A percentile compares a stretch with the other conserved stretches of the same genome.
Conservation (phyloP, 768 basidiomycete genomes). For the Calocera cornea region DNA sequence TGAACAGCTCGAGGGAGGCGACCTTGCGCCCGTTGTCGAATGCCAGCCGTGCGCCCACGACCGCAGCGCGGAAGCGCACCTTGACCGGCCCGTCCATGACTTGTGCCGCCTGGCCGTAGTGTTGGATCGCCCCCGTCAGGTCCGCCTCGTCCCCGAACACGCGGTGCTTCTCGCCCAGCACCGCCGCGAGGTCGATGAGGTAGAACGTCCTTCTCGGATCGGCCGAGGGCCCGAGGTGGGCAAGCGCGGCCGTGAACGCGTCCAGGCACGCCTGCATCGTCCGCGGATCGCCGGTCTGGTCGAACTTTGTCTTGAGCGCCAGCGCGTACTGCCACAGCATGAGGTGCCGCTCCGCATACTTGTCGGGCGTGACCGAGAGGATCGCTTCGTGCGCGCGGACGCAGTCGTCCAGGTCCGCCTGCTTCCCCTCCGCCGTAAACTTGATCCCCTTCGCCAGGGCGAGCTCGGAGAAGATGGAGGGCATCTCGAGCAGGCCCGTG, state of each 20-base stretch:
- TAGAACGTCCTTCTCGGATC: background rate
- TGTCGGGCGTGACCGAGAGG: background rate
- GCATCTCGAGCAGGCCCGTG: background rate
- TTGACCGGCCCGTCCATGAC: slow-evolving; percentile 15
- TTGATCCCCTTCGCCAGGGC: background rate
- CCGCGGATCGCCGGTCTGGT: background rate
- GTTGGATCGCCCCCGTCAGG: slow-evolving; percentile 12
- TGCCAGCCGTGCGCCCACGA: background rate
- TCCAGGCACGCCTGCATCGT: background rate
- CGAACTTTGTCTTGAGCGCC: background rate
- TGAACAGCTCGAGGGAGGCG: slow-evolving; percentile 23
- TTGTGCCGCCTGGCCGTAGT: slow-evolving; percentile 14
- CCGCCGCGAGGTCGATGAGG: background rate
- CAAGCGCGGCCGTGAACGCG: background rate
- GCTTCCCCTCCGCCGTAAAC: background rate
- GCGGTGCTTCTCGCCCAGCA: background rate
- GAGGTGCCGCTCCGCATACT: background rate
- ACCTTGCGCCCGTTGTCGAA: background rate
- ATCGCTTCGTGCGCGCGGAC: background rate
- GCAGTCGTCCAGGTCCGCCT: background rate
- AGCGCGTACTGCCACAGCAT: slow-evolving; percentile 1
- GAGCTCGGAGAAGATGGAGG: background rate
- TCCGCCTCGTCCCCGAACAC: slow-evolving; percentile 12
- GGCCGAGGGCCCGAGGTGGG: background rate
- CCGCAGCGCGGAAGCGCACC: background rate